These are phyloP conservation scores for Pseudodiploospora longispora DNA, from an alignment of 2,329 filamentous ascomycete species.

Conservation along the genomic window DNA sequence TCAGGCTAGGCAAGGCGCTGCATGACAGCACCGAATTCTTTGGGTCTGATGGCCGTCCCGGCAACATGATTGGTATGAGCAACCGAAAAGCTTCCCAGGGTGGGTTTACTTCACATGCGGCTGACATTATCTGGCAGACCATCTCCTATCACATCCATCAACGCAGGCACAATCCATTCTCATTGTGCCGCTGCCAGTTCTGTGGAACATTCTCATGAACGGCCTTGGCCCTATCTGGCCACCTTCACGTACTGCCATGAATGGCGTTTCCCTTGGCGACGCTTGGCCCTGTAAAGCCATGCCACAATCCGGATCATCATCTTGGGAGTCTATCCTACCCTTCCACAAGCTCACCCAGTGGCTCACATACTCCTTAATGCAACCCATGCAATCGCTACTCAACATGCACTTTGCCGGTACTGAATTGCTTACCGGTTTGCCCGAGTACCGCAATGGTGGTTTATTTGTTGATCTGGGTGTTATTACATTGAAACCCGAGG, in stretches of 20 bases:
- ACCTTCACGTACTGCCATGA: slow-evolving; percentile 72
- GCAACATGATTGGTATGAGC: slow-evolving; percentile 79
- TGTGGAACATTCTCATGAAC: slow-evolving; percentile 88
- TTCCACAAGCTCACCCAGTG: slow-evolving; percentile 95
- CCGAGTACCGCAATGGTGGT: slow-evolving; percentile 88
- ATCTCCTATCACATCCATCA: slow-evolving; percentile 83
- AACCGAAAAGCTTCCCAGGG: slow-evolving; percentile 4
- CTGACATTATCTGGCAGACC: slow-evolving; percentile 51
- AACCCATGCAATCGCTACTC: slow-evolving; percentile 76
- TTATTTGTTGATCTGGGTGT: slow-evolving; percentile 80
- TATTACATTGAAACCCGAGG: slow-evolving; percentile 63
- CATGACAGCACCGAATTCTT: slow-evolving; percentile 73
- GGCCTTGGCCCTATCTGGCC: slow-evolving; percentile 87
- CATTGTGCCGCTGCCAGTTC: slow-evolving; percentile 74
- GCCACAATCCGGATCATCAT: slow-evolving; percentile 48
- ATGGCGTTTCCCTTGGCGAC: slow-evolving; percentile 81
- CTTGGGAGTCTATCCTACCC: slow-evolving; percentile 73
- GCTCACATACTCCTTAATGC: slow-evolving; percentile 90
- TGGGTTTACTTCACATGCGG: neutral
- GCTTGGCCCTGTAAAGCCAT: slow-evolving; percentile 87
- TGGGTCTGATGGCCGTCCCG: slow-evolving; percentile 73
- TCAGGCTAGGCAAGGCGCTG: slow-evolving; percentile 67
- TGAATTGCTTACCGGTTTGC: slow-evolving; percentile 77
- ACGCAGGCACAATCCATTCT: slow-evolving; percentile 84
- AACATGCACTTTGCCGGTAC: slow-evolving; percentile 73